Base-by-base conservation (phyloP, 495 filamentous ascomycete species). In the Mycothermus thermophilus region DNA sequence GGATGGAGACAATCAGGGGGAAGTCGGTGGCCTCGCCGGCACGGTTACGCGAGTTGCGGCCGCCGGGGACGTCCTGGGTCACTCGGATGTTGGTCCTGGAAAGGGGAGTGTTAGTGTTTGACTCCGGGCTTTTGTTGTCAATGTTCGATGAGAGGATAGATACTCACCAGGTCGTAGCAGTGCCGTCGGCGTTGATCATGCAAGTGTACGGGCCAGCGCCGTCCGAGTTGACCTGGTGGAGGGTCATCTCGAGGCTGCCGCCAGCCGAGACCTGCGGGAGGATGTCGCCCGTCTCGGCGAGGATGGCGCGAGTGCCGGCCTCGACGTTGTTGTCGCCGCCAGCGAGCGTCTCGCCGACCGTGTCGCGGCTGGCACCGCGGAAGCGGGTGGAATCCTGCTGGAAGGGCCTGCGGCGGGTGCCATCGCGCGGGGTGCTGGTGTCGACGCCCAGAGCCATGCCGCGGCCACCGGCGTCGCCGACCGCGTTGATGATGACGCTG, bases 361-460 rank as follows among this genome's bases (percentile, higher is more conserved):
- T 62, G n/a, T 55, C 50, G n/a, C 56, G 61, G 5, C 53, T 40
- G 27, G 45, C 42, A 15, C 59, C 60, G 23, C 51, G 42, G 59
- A 72, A 72, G 11, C 69, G 62, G 27, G 67, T 71, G 32, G 46
- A 54, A 39, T 72, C 67, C 26, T 66, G 66, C 42, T 72, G 67
- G 54, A 71, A 71, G 5, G 67, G 67, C 7, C 42, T 44, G 19
- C 67, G 62, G 3, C 53, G 40, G n/a, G 67, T 69, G 21, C 67
- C 67, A 35, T 67, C 64, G 12, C 67, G 66, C 10, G 67, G 67
- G 4, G 67, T 72, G 34, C 42, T 44, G 29, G 58, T 52, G 44
- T 70, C 58, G 41, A 72, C 55, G 35, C 60, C 58, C 2, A 64
- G 52, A n/a, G 52, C 54, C 50, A 60, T 66, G 44, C 67, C 59